Evolutionary conservation across 2,329 filamentous ascomycete species (phyloP).

Genomic region (Aspergillus proliferans): DNA sequence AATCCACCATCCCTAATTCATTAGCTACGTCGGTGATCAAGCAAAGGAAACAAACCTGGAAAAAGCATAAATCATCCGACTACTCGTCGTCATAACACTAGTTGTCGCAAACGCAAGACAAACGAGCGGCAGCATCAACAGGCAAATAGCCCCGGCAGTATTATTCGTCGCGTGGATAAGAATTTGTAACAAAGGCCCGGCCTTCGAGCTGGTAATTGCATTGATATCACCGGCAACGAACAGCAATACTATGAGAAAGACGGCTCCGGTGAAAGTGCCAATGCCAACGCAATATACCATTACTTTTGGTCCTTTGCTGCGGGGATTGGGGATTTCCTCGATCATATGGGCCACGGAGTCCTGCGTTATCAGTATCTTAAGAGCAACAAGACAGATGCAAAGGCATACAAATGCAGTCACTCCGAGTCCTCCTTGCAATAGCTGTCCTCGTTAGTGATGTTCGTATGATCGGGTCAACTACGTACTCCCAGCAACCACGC

Average conservation of each 20-base stretch:
- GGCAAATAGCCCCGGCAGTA: conserved; percentile 56
- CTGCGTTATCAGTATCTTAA: conserved; percentile 10
- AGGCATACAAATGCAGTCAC: conserved; percentile 45
- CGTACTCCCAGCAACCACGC: conserved; percentile 37
- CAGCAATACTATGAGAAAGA: conserved; percentile 58
- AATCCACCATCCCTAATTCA: conserved; percentile 55
- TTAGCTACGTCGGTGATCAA: neutral
- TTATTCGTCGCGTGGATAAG: conserved; percentile 57
- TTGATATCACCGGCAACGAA: conserved; percentile 58
- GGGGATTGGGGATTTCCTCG: conserved; percentile 40
- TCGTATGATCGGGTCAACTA: neutral
- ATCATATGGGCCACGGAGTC: conserved; percentile 46
- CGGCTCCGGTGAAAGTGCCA: conserved; percentile 56
- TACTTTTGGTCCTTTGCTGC: conserved; percentile 56
- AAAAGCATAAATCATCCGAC: conserved; percentile 2
- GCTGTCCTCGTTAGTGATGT: conserved; percentile 12
- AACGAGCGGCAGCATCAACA: conserved; percentile 45
- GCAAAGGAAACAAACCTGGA: neutral
- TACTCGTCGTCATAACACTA: conserved; percentile 2
- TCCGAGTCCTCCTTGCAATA: conserved; percentile 46
- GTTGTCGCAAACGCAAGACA: conserved; percentile 1
- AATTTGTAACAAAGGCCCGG: conserved; percentile 57
- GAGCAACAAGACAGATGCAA: neutral
- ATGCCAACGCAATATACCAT: conserved; percentile 62
- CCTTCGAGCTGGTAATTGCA: conserved; percentile 49